Conservation (phyloP, 495 filamentous ascomycete species). For the Podospora tetraspora region DNA sequence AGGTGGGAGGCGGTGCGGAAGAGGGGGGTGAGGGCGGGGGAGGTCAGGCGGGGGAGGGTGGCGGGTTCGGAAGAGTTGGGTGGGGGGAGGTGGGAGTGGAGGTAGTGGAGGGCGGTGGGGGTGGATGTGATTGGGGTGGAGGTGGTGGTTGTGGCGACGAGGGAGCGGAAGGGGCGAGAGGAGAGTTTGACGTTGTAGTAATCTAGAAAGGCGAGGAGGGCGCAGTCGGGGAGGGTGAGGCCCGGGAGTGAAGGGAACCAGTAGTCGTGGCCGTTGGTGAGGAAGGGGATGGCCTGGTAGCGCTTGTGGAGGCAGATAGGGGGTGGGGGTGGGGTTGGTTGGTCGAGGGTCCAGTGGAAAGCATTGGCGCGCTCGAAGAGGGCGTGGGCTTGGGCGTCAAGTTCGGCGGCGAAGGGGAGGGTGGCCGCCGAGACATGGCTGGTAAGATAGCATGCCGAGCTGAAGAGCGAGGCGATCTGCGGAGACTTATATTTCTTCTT, state of each 20-base stretch:
- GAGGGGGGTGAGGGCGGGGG: neutral
- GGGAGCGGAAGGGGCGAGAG: neutral
- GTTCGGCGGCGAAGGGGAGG: neutral
- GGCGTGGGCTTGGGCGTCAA: neutral
- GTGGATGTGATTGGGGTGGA: neutral
- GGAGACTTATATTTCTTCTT: neutral
- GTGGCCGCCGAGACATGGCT: neutral
- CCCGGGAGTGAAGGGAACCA: neutral
- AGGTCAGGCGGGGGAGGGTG: neutral
- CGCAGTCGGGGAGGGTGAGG: neutral
- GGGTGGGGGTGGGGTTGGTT: neutral
- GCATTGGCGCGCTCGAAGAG: constrained; percentile 2
- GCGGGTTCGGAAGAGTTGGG: too few relatives aligned
- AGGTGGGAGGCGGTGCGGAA: neutral
- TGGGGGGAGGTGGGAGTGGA: neutral
- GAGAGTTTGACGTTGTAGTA: neutral
- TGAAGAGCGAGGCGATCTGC: neutral
- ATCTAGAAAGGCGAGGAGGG: constrained; percentile 1
- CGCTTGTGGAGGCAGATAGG: constrained; percentile 1
- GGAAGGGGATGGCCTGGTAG: neutral
- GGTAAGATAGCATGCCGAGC: constrained; percentile 1
- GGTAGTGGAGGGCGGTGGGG: neutral
- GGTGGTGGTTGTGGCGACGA: neutral
- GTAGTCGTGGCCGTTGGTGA: constrained; percentile 8
- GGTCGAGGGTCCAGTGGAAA: neutral